Percentiles rank a stretch among this genome's conserved stretches.
phyloP scores from a whole-genome alignment of 1,284 basidiomycete species.

The Ustilago crameri region DNA sequence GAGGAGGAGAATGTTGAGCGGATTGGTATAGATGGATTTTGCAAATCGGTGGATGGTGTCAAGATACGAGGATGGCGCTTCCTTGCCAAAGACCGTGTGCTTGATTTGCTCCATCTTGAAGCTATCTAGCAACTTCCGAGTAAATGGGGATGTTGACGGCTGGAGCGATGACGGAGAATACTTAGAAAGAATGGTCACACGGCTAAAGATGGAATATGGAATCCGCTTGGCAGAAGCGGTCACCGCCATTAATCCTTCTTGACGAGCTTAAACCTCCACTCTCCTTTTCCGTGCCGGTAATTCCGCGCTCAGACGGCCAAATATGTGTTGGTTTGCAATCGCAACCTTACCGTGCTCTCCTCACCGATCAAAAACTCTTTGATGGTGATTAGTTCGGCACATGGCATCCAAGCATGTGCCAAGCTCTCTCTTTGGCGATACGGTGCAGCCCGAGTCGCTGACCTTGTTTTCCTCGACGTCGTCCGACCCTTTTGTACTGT shows the following conservation, averaged over 20 bases:
- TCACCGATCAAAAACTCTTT: background rate
- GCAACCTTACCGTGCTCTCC: background rate
- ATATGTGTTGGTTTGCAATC: background rate
- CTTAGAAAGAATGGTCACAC: background rate
- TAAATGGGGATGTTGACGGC: background rate
- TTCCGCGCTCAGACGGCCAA: background rate
- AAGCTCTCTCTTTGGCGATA: conserved; percentile 70
- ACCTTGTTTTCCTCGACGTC: conserved; percentile 83
- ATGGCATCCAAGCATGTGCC: conserved; percentile 2
- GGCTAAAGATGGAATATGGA: no score
- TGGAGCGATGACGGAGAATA: background rate
- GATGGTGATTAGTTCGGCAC: background rate
- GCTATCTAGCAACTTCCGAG: background rate
- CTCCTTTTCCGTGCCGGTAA: background rate
- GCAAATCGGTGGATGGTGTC: conserved; percentile 11
- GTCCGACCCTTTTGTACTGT: conserved; percentile 75
- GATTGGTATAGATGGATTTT: conserved; percentile 54
- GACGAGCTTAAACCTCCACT: conserved; percentile 3
- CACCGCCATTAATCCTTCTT: no score
- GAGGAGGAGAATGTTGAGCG: conserved; percentile 55
- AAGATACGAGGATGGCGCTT: conserved; percentile 1
- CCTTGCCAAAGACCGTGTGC: conserved; percentile 5
- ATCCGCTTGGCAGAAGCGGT: no score
- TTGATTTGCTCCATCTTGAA: conserved; percentile 23
- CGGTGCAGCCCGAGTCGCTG: conserved; percentile 76